phyloP scores from a whole-genome alignment of 169 alveolate genomes.

The Condylostoma magnum region DNA sequence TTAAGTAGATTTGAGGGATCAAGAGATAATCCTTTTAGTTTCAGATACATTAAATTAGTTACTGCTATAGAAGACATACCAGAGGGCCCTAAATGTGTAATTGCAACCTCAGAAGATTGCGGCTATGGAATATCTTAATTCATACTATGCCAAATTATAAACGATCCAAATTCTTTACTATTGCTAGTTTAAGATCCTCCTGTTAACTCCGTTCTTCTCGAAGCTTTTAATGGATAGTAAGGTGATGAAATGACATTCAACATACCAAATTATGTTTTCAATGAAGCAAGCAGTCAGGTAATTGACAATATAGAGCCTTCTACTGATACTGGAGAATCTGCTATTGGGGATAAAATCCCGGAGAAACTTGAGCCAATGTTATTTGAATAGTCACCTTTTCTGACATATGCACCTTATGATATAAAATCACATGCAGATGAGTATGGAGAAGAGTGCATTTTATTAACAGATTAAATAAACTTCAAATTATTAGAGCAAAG shows the following conservation, averaged over 20 bases:
- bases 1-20: neutral
- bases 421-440: constrained; percentile 3
- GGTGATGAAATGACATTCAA: neutral
- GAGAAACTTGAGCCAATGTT: constrained; percentile 11
- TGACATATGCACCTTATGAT: neutral
- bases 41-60: neutral
- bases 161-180: neutral
- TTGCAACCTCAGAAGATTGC: constrained; percentile 11
- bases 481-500: too few species aligned
- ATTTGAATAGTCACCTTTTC: constrained; percentile 4
- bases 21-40: constrained; percentile 16
- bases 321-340: constrained; percentile 10
- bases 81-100: neutral
- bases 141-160: neutral
- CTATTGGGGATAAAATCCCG: neutral
- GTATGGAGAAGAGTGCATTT: constrained; percentile 34
- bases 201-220: neutral
- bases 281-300: neutral
- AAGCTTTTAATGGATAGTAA: neutral
- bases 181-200: neutral
- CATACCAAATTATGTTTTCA: neutral
- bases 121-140: constrained; percentile 5
- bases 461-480: too few species aligned
- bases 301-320: neutral
- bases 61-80: neutral